Evolutionary conservation across 208 protist species (phyloP).

Genomic region (Trypanosomatidae sp.): DNA sequence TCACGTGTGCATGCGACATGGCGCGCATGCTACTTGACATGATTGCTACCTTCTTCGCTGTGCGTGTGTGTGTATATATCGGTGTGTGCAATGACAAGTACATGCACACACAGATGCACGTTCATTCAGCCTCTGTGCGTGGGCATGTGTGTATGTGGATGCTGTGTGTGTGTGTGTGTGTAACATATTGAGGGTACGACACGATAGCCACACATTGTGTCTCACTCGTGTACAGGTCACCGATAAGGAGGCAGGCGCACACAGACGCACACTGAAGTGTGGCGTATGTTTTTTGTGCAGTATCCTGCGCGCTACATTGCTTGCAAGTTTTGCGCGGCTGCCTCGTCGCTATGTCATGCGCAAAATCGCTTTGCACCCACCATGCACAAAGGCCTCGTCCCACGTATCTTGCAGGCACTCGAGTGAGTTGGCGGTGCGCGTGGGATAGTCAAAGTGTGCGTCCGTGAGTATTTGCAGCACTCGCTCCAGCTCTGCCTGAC

Average conservation of each 20-base stretch:
- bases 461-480: conserved; percentile 28
- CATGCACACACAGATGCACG: background rate
- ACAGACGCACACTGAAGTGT: background rate
- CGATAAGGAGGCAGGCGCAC: too few species aligned
- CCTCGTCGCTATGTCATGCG: conserved; percentile 8
- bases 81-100: too few species aligned
- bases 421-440: conserved; percentile 17
- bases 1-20: too few species aligned
- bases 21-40: too few species aligned
- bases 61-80: too few species aligned
- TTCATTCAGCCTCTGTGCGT: background rate
- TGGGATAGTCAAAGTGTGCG: conserved; percentile 32
- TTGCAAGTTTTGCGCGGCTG: conserved; percentile 2
- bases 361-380: conserved; percentile 48
- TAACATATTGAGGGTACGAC: too few species aligned
- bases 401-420: conserved; percentile 49
- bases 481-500: conserved; percentile 52
- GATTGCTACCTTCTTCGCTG: too few species aligned
- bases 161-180: too few species aligned
- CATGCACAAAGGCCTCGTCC: conserved; percentile 58
- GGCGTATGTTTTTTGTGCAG: background rate
- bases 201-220: too few species aligned
- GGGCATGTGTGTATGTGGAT: background rate
- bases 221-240: too few species aligned
- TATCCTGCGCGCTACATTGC: too few species aligned